Conservation (phyloP, 495 filamentous ascomycete species). For the Aspergillus bridgeri region DNA sequence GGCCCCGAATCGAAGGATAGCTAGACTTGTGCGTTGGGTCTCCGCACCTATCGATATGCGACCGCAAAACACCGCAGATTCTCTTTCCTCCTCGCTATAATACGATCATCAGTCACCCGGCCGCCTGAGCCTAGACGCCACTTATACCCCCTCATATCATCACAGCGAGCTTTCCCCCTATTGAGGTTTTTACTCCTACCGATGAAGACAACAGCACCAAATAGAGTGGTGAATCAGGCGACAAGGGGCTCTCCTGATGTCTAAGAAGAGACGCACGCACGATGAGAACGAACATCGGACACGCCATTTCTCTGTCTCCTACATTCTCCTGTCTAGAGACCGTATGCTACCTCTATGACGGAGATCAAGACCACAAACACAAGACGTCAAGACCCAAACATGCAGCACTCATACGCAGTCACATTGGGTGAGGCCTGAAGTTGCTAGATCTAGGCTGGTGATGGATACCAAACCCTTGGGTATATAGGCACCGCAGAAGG, state of each 20-base stretch:
- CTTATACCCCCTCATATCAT: conserved; percentile 1
- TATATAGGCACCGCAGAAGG: too few relatives aligned
- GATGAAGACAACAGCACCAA: conserved; percentile 2
- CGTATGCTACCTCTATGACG: too few relatives aligned
- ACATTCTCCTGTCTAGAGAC: too few relatives aligned
- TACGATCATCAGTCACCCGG: background rate
- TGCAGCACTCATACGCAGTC: too few relatives aligned
- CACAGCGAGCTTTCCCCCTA: conserved; percentile 2
- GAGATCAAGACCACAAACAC: too few relatives aligned
- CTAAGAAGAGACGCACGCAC: background rate
- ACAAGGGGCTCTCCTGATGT: background rate
- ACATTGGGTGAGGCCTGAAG: too few relatives aligned
- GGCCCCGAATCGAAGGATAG: conserved; percentile 2
- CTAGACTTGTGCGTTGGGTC: conserved; percentile 1
- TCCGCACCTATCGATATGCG: conserved; percentile 1
- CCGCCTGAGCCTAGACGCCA: conserved; percentile 1
- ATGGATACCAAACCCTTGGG: too few relatives aligned
- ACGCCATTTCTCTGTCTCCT: too few relatives aligned
- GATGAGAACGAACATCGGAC: too few relatives aligned
- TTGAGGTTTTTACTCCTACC: conserved; percentile 1
- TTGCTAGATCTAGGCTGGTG: too few relatives aligned
- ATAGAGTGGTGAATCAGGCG: background rate
- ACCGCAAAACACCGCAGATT: background rate
- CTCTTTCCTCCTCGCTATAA: background rate
- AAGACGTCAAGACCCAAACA: too few relatives aligned